These are phyloP conservation scores for Hibiscus trionum DNA, from an alignment of 345 rosid genomes.

Conservation along the genomic window DNA sequence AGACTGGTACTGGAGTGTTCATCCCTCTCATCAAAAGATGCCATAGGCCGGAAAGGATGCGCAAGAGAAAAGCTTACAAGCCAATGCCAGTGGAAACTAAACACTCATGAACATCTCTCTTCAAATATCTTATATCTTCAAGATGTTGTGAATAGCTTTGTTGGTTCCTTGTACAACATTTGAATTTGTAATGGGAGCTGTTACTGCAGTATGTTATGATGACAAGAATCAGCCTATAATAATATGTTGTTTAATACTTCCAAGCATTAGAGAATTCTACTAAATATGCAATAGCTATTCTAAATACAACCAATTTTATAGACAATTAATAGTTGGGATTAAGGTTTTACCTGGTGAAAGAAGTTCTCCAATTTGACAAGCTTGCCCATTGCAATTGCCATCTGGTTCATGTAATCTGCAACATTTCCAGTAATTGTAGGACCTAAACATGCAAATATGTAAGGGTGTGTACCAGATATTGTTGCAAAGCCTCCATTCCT, in stretches of 20 bases:
- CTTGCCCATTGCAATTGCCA: too few relatives aligned
- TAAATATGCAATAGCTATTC: not conserved
- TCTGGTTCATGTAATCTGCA: too few relatives aligned
- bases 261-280: constrained; percentile 6
- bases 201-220: too few relatives aligned
- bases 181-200: not conserved
- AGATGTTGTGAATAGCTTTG: too few relatives aligned
- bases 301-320: not conserved
- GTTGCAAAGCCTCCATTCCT: constrained; percentile 97
- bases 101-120: not conserved
- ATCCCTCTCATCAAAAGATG: constrained; percentile 32
- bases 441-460: constrained; percentile 51
- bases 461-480: constrained; percentile 72
- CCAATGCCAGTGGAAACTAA: constrained; percentile 2
- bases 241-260: not conserved
- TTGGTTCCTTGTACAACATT: too few relatives aligned
- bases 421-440: constrained; percentile 16
- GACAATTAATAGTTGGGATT: not conserved
- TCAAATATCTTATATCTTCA: too few relatives aligned
- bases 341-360: too few relatives aligned
- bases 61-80: constrained; percentile 14
- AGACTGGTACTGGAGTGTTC: constrained; percentile 58
- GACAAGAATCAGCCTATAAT: not conserved
- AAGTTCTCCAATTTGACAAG: too few relatives aligned
- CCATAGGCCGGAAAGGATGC: constrained; percentile 17